phyloP scores from a whole-genome alignment of 495 filamentous ascomycete species.

The Talaromyces wortmannii region DNA sequence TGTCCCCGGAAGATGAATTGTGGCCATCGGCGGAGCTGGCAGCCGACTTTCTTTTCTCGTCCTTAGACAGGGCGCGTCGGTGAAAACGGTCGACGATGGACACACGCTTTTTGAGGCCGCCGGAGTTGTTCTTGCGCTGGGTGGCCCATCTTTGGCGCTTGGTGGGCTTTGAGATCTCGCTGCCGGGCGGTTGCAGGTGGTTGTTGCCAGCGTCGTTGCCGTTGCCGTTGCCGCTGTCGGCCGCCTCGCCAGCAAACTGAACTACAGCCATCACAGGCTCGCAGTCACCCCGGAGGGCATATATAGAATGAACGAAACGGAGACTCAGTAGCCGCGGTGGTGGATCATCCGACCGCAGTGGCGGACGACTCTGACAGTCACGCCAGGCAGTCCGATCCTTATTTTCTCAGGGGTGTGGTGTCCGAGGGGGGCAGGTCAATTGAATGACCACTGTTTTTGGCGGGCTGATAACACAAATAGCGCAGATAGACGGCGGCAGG shows the following conservation, averaged over 20 bases:
- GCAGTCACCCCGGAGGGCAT: not conserved
- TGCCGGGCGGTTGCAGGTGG: slow-evolving; percentile 23
- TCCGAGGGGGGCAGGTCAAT: not conserved
- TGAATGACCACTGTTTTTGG: not conserved
- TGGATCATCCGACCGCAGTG: slow-evolving; percentile 24
- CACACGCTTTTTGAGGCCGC: slow-evolving; percentile 70
- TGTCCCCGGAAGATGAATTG: slow-evolving; percentile 25
- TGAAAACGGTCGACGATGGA: slow-evolving; percentile 78
- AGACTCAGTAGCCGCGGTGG: slow-evolving; percentile 7
- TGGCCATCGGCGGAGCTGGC: slow-evolving; percentile 18
- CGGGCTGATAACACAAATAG: not conserved
- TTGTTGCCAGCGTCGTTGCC: slow-evolving; percentile 28
- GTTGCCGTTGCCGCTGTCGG: slow-evolving; percentile 4
- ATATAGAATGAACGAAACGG: slow-evolving; percentile 12
- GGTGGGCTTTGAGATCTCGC: slow-evolving; percentile 49
- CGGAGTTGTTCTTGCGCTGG: slow-evolving; percentile 65
- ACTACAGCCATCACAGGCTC: not conserved
- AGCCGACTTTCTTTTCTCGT: slow-evolving; percentile 63
- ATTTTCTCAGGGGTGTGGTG: not conserved
- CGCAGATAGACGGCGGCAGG: not conserved
- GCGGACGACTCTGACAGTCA: slow-evolving; percentile 12
- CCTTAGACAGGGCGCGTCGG: slow-evolving; percentile 46
- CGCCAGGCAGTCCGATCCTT: slow-evolving; percentile 3
- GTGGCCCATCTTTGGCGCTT: slow-evolving; percentile 93
- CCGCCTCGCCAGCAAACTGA: slow-evolving; percentile 3